These are phyloP conservation scores for Canariomyces notabilis DNA, from an alignment of 2,329 filamentous ascomycete species.

Conservation along the genomic window DNA sequence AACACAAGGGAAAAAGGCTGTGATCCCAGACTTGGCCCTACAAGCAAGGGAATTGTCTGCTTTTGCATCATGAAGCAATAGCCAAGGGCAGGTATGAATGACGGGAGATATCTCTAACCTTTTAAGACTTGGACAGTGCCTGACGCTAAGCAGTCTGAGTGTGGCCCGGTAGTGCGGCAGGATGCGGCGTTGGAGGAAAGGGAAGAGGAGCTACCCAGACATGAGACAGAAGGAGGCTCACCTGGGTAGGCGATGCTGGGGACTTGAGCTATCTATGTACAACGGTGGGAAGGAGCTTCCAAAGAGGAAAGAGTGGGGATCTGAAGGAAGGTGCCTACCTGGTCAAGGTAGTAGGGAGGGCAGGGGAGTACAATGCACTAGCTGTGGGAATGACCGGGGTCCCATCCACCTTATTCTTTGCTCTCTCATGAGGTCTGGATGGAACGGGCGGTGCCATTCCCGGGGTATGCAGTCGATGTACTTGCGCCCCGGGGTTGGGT, in stretches of 20 bases:
- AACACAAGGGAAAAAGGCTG: background rate
- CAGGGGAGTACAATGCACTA: background rate
- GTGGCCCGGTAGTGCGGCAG: conserved; percentile 18
- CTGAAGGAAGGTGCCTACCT: background rate
- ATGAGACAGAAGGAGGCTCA: conserved; percentile 21
- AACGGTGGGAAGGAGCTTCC: conserved; percentile 10
- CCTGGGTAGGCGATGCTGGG: conserved; percentile 10
- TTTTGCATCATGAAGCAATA: background rate
- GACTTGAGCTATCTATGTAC: conserved; percentile 14
- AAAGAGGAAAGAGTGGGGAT: conserved; percentile 1
- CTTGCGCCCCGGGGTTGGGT: background rate
- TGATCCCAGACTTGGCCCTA: background rate
- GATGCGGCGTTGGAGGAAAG: conserved; percentile 19
- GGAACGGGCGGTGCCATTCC: no score
- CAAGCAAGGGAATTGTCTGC: background rate
- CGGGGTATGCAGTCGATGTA: conserved; percentile 1
- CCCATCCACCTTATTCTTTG: no score
- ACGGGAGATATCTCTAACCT: conserved; percentile 13
- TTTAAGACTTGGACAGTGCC: conserved; percentile 5
- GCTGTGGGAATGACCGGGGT: background rate
- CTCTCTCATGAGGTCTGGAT: no score
- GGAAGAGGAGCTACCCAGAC: conserved; percentile 11
- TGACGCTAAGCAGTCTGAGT: conserved; percentile 13
- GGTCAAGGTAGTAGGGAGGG: background rate
- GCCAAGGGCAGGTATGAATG: background rate